Evolutionary conservation across 2,329 filamentous ascomycete species (phyloP).

Genomic region (Exophiala lecanii-corni): DNA sequence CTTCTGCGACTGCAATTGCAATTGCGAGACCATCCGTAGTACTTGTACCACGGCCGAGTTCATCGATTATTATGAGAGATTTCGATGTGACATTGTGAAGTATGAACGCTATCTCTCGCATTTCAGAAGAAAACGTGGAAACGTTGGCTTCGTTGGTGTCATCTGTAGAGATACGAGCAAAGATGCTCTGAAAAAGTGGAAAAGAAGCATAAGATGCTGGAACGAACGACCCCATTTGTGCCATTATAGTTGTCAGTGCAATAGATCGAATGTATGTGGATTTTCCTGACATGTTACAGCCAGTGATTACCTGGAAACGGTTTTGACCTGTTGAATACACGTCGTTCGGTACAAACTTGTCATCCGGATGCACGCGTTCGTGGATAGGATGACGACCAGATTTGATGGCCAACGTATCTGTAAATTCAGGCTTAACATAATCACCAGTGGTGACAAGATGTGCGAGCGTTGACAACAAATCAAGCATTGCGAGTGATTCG

Average conservation of each 20-base stretch:
- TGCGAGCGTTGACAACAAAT: slow-evolving; percentile 76
- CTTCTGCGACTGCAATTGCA: slow-evolving; percentile 84
- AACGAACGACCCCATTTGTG: slow-evolving; percentile 86
- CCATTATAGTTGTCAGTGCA: slow-evolving; percentile 84
- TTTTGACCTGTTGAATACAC: slow-evolving; percentile 76
- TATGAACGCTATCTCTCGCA: slow-evolving; percentile 95
- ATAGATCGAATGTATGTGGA: slow-evolving; percentile 88
- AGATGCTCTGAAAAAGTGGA: slow-evolving; percentile 74
- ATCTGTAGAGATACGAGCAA: slow-evolving; percentile 80
- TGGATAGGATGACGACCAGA: slow-evolving; percentile 72
- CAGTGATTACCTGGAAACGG: slow-evolving; percentile 88
- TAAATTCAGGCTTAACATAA: slow-evolving; percentile 66
- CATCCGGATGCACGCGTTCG: slow-evolving; percentile 57
- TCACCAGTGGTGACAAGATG: slow-evolving; percentile 65
- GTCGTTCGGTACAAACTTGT: slow-evolving; percentile 80
- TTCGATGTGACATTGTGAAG: slow-evolving; percentile 72
- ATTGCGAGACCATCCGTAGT: slow-evolving; percentile 84
- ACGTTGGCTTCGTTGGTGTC: slow-evolving; percentile 87
- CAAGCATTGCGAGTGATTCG: slow-evolving; percentile 78
- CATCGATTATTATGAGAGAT: slow-evolving; percentile 81
- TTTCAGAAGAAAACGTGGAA: slow-evolving; percentile 89
- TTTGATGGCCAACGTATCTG: slow-evolving; percentile 66
- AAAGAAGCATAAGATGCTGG: slow-evolving; percentile 81
- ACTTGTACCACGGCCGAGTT: slow-evolving; percentile 86
- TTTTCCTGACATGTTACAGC: slow-evolving; percentile 98